Evolutionary conservation across 192 early-diverging fungal genomes (phyloP), one percentile per base, ranked within the genome.

Genomic region (Linnemannia zychae): DNA sequence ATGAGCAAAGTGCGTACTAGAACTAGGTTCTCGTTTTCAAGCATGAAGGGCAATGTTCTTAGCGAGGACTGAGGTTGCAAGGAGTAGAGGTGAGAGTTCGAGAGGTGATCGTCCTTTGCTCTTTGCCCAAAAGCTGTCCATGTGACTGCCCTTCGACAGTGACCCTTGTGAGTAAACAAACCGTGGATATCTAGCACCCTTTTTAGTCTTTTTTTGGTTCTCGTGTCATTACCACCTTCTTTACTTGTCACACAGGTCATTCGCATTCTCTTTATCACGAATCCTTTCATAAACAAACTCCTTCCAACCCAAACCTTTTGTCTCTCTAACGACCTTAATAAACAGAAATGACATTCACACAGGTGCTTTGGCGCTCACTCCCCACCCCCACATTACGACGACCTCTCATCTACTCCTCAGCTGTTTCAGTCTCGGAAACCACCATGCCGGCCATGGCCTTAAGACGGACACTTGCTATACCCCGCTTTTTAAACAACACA

Each of bases 11-110:
- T 15, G 37, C 15, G 33, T 84, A 84, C 82, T 72, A 84, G 46
- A 28, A 49, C 82, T 17, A 49, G 78, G 20, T 73, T 67, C 47
- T 84, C 82, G 65, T 84, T 84, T 13, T 57, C 60, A 60, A 77
- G 82, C 82, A 84, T 84, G 71, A 38, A 57, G 48, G n/a, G 47
- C 31, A 40, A 74, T 75, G 60, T 65, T 31, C n/a, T n/a, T 44
- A 36, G 37, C 12, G 31, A n/a, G 33, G 36, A 22, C 6, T 47
- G 22, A 7, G 40, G 22, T 33, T 49, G 22, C 9, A 28, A 74
- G 24, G 5, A 31, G 20, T 53, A 36, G n/a, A 37, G 16, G 16
- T 67, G 76, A 7, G 48, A 20, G 36, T 20, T 9, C 33, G 20
- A 34, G 49, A 7, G 28, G 16, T 67, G 66, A 67, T 57, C 53